phyloP scores from a whole-genome alignment of 2,329 filamentous ascomycete species.

The Diaporthe helianthi region DNA sequence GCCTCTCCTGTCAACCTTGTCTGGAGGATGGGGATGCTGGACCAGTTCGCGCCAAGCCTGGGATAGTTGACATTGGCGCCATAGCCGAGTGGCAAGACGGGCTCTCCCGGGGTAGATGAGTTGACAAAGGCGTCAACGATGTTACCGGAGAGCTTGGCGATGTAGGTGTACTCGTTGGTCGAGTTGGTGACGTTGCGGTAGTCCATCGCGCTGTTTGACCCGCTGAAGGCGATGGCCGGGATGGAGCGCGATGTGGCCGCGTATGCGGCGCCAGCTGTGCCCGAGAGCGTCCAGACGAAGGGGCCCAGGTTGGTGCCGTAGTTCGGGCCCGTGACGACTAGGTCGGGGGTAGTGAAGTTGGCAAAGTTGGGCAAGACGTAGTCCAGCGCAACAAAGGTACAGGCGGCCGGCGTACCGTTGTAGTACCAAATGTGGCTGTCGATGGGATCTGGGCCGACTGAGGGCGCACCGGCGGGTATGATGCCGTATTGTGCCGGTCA shows the following conservation, averaged over 20 bases:
- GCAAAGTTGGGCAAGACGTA: conserved; percentile 59
- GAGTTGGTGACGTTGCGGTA: conserved; percentile 20
- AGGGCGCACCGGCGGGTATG: conserved; percentile 53
- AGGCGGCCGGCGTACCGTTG: conserved; percentile 63
- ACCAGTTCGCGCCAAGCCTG: conserved; percentile 48
- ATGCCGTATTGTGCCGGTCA: conserved; percentile 50
- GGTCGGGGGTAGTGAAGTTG: conserved; percentile 57
- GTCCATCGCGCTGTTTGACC: conserved; percentile 44
- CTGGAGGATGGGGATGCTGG: conserved; percentile 52
- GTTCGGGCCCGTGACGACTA: conserved; percentile 63
- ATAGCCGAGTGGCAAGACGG: conserved; percentile 56
- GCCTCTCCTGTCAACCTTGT: conserved; percentile 58
- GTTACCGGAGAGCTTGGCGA: conserved; percentile 50
- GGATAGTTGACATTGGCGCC: conserved; percentile 61
- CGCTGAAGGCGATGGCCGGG: conserved; percentile 58
- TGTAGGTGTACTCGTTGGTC: conserved; percentile 49
- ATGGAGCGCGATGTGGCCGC: conserved; percentile 56
- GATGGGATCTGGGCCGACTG: conserved; percentile 57
- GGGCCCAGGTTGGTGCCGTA: conserved; percentile 61
- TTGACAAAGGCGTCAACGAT: conserved; percentile 53
- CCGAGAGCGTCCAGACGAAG: conserved; percentile 60
- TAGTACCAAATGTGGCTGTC: conserved; percentile 67
- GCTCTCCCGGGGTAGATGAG: conserved; percentile 42
- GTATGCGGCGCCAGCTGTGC: conserved; percentile 59
- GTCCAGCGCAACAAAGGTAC: conserved; percentile 63